Evolutionary conservation across 345 rosid species (phyloP), one percentile per base, ranked within the genome.

Genomic region (Noccaea bulbosa): DNA sequence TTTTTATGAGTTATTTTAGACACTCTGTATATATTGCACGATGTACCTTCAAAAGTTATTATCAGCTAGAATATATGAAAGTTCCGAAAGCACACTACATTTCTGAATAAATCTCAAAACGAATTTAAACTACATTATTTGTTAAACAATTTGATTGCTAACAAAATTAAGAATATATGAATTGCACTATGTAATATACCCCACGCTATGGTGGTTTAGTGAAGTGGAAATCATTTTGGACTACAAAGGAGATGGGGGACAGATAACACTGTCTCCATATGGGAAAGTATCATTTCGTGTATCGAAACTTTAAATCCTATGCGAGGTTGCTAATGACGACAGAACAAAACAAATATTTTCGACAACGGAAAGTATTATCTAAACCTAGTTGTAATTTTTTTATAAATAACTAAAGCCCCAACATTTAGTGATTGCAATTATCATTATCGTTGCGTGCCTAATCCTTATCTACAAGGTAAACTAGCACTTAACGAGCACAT

Each of bases 131-230:
- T 62, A 22, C 12, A 11, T 11, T 37, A 37, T 2, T 2, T 37
- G 40, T 2, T 8, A 37, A 10, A 37, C 40, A 37, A 37, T 8
- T 8, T 37, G 40, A 37, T 37, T 37, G 40, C 9, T 0, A 37
- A 37, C 9, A 37, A 20, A 20, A 20, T 20, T 20, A 20, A 20
- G 22, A 20, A 20, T 20, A 20, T 20, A 20, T 20, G 22, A 20
- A 20, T 20, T 37, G 40, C 40, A 38, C 30, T 38, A 38, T 43
- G 71, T 11, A 38, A 38, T 8, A 57, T 64, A 11, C 43, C 77
- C 77, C 72, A 73, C 38, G 54, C 14, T 5, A 40, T 65, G 77
- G 77, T 73, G 77, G 77, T 65, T 65, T 65, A n/a, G 60, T 65
- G 77, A 73, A 50, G 65, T 65, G 77, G 60, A 73, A 39, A 20